Evolutionary conservation across 2,329 filamentous ascomycete species (phyloP).

Genomic region (Xylaria sp.): DNA sequence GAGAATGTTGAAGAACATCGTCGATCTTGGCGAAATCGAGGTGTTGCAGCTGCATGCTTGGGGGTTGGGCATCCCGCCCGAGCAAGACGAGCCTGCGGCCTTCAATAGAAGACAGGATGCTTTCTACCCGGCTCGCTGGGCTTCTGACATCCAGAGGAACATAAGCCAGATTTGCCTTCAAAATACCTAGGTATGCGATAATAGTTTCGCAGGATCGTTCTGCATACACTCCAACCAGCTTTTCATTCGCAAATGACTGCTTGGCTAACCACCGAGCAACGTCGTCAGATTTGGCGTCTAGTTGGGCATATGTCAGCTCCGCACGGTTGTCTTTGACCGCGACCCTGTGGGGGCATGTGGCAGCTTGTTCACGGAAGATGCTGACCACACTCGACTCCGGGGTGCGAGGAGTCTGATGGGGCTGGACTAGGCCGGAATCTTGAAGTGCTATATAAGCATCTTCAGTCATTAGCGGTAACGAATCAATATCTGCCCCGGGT

Average conservation of each 20-base stretch:
- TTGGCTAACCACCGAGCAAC: not conserved
- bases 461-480: not conserved
- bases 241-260: not conserved
- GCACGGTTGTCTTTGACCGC: not conserved
- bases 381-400: not conserved
- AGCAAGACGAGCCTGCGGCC: not conserved
- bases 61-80: not conserved
- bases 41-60: not conserved
- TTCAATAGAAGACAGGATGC: slow-evolving; percentile 1
- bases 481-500: not conserved
- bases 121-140: not conserved
- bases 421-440: not conserved
- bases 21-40: not conserved
- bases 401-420: not conserved
- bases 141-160: slow-evolving; percentile 6
- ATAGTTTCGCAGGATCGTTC: slow-evolving; percentile 1
- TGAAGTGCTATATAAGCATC: not conserved
- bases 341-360: not conserved
- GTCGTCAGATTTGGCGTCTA: slow-evolving; percentile 1
- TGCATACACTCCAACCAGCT: not conserved
- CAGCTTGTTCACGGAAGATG: slow-evolving; percentile 3
- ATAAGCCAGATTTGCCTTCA: slow-evolving; percentile 12
- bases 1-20: not conserved
- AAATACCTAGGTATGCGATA: slow-evolving; percentile 9
- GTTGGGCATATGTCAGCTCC: not conserved